Percentiles rank a stretch among this genome's conserved stretches.
These are phyloP conservation scores for Nowakowskiella sp. DNA, from an alignment of 192 early-diverging fungal genomes.

Conservation along the genomic window DNA sequence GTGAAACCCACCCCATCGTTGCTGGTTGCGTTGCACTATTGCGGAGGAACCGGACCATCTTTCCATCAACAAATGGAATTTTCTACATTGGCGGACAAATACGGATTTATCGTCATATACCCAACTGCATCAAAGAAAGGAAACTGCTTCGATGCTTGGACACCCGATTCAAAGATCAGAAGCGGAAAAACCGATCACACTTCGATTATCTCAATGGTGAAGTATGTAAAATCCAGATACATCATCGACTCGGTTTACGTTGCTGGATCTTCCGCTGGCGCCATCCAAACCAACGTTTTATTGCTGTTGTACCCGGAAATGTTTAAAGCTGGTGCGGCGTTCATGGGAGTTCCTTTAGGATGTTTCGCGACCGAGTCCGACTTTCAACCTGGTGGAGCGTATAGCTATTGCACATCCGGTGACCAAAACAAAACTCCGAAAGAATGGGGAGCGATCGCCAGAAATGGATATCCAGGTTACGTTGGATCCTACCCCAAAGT, in stretches of 20 bases:
- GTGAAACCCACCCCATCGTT: not conserved
- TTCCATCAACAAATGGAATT: not conserved
- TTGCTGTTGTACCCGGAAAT: not conserved
- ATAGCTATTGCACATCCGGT: not conserved
- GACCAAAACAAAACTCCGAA: not conserved
- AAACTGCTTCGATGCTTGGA: not conserved
- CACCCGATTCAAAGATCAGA: not conserved
- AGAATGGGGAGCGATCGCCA: not conserved
- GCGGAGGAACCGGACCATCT: not conserved
- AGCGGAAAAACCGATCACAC: not conserved
- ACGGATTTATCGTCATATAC: not conserved
- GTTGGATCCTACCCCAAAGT: not conserved
- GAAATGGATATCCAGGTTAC: not conserved
- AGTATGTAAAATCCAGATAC: not conserved
- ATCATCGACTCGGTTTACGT: not conserved
- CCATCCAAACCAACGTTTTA: not conserved
- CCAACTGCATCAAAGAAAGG: too few species aligned
- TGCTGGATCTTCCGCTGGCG: not conserved
- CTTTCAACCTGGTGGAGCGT: not conserved
- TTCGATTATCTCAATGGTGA: too few species aligned
- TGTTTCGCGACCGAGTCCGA: not conserved
- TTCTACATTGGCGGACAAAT: not conserved
- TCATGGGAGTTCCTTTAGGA: not conserved
- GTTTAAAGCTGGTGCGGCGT: not conserved
- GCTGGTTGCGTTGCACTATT: not conserved